A percentile compares a stretch with the other conserved stretches of the same genome.
Evolutionary conservation across 2,329 filamentous ascomycete genomes (phyloP).

Genomic region (Drechslerella coelobrocha): DNA sequence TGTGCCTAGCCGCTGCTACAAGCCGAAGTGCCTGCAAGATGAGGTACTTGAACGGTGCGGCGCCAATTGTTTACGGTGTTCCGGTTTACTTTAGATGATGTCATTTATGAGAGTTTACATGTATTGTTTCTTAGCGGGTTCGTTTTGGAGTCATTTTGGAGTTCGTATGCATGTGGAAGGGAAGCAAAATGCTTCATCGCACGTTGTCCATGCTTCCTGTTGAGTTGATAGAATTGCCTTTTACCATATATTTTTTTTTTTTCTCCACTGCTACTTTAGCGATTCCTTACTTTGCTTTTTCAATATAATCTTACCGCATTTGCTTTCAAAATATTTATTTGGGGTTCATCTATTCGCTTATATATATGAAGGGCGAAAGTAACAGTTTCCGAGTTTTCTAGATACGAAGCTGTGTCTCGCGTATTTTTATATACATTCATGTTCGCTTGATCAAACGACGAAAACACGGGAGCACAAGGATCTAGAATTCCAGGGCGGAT

Average conservation of each 20-base stretch:
- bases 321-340: background rate
- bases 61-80: slow-evolving; percentile 92
- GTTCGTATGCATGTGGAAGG: background rate
- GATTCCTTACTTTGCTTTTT: background rate
- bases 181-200: no score
- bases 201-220: no score
- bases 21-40: slow-evolving; percentile 82
- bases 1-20: slow-evolving; percentile 81
- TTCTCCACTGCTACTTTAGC: background rate
- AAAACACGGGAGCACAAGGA: background rate
- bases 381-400: background rate
- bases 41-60: slow-evolving; percentile 89
- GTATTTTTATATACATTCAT: background rate
- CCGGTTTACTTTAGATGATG: slow-evolving; percentile 74
- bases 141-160: slow-evolving; percentile 1
- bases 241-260: background rate
- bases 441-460: background rate
- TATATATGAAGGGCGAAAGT: background rate
- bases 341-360: background rate
- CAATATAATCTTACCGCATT: background rate
- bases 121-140: slow-evolving; percentile 18
- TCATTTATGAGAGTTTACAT: slow-evolving; percentile 20
- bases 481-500: no score
- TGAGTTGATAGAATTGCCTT: background rate
- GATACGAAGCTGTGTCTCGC: background rate